Evolutionary conservation across 139 green algal genomes (phyloP), one percentile per base, ranked within the genome.

Genomic region (Zygnema cylindricum): DNA sequence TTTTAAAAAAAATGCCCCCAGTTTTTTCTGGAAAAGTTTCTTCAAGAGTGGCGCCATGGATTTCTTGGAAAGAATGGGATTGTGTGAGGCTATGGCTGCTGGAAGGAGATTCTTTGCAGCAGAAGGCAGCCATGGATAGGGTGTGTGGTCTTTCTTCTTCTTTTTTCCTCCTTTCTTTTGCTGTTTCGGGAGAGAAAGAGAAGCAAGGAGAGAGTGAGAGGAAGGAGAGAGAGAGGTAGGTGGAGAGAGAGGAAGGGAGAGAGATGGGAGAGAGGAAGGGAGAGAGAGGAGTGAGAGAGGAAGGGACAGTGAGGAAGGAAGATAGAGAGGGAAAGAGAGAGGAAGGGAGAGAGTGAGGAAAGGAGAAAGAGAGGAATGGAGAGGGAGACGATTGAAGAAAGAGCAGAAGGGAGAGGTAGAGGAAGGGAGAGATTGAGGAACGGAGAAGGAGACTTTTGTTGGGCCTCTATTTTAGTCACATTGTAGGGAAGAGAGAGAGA

Each of bases 11-110:
- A n/a, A n/a, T n/a, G n/a, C n/a, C n/a, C n/a, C n/a, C n/a, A n/a
- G n/a, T n/a, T n/a, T n/a, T n/a, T n/a, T n/a, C n/a, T n/a, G n/a
- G n/a, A n/a, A n/a, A n/a, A n/a, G n/a, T n/a, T n/a, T n/a, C n/a
- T n/a, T n/a, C n/a, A n/a, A n/a, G n/a, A n/a, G n/a, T n/a, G n/a
- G n/a, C n/a, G n/a, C 76, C 76, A 36, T 83, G 76, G 76, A 30
- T 30, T 3, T 83, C 76, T 3, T 83, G 76, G 76, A 35, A 36
- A 35, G 76, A 83, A 35, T 83, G 76, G 76, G 76, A 83, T 2
- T n/a, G n/a, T 2, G 76, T 83, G n/a, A 0, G 76, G 76, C 2
- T 33, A 63, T 63, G 16, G 16, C 49, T 63, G 49, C 49, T 16
- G 7, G 49, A 63, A 63, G 49, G 49, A 63, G 49, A 7, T 16